Base-by-base conservation (phyloP, 1,284 basidiomycete genomes). In the Malassezia obtusa region DNA sequence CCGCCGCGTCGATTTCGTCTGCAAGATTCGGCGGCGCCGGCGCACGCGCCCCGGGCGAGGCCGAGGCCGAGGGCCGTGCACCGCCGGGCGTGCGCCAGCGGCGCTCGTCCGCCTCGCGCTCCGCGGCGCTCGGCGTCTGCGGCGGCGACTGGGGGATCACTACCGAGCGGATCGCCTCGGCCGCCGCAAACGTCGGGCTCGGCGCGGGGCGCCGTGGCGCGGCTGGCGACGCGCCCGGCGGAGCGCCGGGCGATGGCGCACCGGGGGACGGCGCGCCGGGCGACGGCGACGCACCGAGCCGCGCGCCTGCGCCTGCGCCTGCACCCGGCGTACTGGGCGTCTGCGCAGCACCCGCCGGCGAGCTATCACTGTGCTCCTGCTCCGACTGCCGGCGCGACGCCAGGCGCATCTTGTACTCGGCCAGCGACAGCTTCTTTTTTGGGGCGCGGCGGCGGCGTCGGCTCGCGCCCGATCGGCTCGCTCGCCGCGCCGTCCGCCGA, bases 341-440 rank as follows among this genome's bases (percentile, higher is more conserved):
- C n/a, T n/a, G n/a, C n/a, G n/a, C n/a, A n/a, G n/a, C n/a, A n/a
- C n/a, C n/a, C n/a, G n/a, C n/a, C n/a, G n/a, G n/a, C n/a, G n/a
- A n/a, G n/a, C n/a, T n/a, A n/a, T n/a, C 7, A 12, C 28, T 30
- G 28, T 30, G 28, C 38, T 39, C 38, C 19, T 39, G 38, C 17
- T 12, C 25, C 15, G 65, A 60, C 19, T 65, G 61, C 8, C 65
- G 58, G 30, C 65, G 60, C 46, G 67, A 62, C 3, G 67, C 67
- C 7, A 71, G 57, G 12, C 69, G 64, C 35, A 64, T 64, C 52
- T 70, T 71, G 62, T 71, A 73, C 30, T 73, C 70, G 24, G 70
- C 70, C 33, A 73, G 32, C 9, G 67, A 68, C 4, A 73, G 57
- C 48, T 67, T 66, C 30, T 63, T 62, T 35, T 65, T 50, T 4